phyloP scores from a whole-genome alignment of 495 filamentous ascomycete genomes.

The Hapsidospora chrysogenum region DNA sequence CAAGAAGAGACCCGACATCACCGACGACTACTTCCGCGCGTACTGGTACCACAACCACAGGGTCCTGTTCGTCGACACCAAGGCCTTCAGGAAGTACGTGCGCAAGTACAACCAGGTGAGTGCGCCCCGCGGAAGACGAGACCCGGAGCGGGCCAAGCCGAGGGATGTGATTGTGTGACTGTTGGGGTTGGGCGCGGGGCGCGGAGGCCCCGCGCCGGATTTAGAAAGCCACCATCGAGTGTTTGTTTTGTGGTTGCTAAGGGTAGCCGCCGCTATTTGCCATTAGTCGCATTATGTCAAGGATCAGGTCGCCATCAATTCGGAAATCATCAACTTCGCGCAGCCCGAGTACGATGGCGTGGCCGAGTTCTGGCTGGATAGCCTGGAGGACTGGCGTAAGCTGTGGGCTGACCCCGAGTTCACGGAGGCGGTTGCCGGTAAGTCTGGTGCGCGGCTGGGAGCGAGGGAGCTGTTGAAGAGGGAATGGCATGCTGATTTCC shows the following conservation, averaged over 20 bases:
- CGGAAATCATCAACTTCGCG: too few relatives aligned
- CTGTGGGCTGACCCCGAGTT: too few relatives aligned
- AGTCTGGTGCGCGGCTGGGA: too few relatives aligned
- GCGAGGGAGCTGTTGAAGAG: too few relatives aligned
- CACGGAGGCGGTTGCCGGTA: too few relatives aligned
- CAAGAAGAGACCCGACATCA: slow-evolving; percentile 1
- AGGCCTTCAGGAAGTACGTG: neutral
- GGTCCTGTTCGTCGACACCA: slow-evolving; percentile 2
- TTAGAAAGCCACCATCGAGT: neutral
- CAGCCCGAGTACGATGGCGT: too few relatives aligned
- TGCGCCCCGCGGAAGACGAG: neutral
- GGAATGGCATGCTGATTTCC: too few relatives aligned
- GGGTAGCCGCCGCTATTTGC: neutral
- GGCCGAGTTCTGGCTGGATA: too few relatives aligned
- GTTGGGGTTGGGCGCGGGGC: neutral
- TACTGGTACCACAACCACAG: slow-evolving; percentile 5
- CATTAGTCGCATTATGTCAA: neutral
- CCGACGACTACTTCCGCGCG: slow-evolving; percentile 1
- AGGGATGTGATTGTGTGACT: neutral
- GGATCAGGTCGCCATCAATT: too few relatives aligned
- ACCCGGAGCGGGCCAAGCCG: neutral
- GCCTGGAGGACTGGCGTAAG: too few relatives aligned
- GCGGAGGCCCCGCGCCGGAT: neutral
- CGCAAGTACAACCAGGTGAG: neutral
- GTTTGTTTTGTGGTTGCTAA: neutral